Base-by-base conservation (phyloP, 1,139 yeast genomes). In the Protomyces inouyei region DNA sequence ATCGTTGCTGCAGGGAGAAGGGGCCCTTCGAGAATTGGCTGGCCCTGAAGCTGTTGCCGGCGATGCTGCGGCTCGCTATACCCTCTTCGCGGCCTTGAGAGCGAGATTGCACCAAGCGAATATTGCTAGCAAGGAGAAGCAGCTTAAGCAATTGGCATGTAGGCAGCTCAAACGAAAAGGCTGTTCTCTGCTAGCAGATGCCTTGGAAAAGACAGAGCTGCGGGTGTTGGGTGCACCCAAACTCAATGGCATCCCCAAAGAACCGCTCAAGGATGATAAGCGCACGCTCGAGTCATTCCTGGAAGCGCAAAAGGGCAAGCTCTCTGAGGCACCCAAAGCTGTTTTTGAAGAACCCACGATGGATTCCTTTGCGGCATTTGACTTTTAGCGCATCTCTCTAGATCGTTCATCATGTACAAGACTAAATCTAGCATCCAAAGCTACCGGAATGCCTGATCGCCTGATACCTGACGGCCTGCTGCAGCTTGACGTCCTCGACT, bases 301-400 rank as follows among this genome's bases (percentile, higher is more conserved):
- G 63, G 36, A 38, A 10, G 28, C 45, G 53, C 53, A 59, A 55
- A 52, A 32, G 37, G 57, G 54, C 23, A 28, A 25, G 5, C 57
- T 59, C 21, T 51, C 54, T 28, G 57, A 52, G 32, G 63, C 57
- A 25, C 63, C 63, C 5, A 38, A 52, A 18, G 57, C 57, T 6
- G 45, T 52, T 45, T 59, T 38, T 52, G 48, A 59, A n/a, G 63
- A 59, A 35, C 63, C 63, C 6, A 59, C 63, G 16, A 52, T 59
- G 57, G 63, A 59, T 52, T 59, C 63, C 16, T 59, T 59, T 40
- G 63, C 63, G 10, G 63, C 63, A 12, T 59, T 59, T 18, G 63
- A 59, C 36, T 59, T 59, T 45, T 59, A 38, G 32, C 8, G n/a
- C 32, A 16, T 5, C 16, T 5, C 21, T 48, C 23, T 16, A 16